Evolutionary conservation across 257 asterid genomes (phyloP).

Genomic region (Coffea canephora): DNA sequence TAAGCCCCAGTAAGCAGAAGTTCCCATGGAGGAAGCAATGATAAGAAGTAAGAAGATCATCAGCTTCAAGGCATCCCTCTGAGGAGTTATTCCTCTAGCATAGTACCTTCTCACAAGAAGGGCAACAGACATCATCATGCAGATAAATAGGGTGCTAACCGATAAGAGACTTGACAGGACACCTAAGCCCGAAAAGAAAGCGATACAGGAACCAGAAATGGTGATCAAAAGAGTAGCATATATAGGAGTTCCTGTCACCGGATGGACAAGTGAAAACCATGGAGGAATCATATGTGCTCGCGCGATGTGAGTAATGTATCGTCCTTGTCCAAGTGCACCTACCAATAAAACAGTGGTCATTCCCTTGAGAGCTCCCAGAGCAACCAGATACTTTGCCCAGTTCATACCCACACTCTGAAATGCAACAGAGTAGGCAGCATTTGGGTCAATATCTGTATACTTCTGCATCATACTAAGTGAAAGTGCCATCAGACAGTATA

Average conservation of each 20-base stretch:
- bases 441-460: constrained; percentile 24
- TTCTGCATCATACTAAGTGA: constrained; percentile 34
- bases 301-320: constrained; percentile 42
- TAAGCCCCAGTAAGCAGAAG: constrained; percentile 30
- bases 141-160: constrained; percentile 34
- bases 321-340: constrained; percentile 26
- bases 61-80: constrained; percentile 22
- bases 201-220: constrained; percentile 23
- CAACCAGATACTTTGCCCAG: constrained; percentile 39
- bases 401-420: constrained; percentile 35
- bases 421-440: constrained; percentile 35
- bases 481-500: constrained; percentile 33
- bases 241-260: constrained; percentile 33
- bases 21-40: constrained; percentile 28
- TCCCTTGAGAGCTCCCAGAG: constrained; percentile 40
- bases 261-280: constrained; percentile 29
- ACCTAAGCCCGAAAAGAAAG: constrained; percentile 35
- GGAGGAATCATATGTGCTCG: constrained; percentile 42
- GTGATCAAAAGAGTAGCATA: constrained; percentile 32
- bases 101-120: constrained; percentile 38
- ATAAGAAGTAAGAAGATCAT: constrained; percentile 24
- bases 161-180: constrained; percentile 31
- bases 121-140: constrained; percentile 28
- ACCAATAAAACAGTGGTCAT: constrained; percentile 40
- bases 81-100: constrained; percentile 26